A percentile compares a stretch with the other conserved stretches of the same genome.
Conservation (phyloP, 148 eudicot species). For the Camellia granthamiana region DNA sequence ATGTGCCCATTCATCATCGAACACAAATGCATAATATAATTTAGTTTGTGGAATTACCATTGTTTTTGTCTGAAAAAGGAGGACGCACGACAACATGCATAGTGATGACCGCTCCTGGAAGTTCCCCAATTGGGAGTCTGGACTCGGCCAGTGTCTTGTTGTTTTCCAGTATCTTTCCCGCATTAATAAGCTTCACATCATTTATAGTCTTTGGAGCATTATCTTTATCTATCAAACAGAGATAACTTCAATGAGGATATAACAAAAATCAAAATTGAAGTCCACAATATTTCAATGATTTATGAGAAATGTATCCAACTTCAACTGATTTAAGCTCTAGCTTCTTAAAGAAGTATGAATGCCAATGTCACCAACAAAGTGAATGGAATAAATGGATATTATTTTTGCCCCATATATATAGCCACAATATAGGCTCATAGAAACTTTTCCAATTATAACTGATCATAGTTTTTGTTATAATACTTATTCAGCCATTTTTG, state of each 20-base stretch:
- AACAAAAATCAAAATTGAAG: neutral
- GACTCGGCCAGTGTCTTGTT: constrained; percentile 50
- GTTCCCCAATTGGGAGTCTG: constrained; percentile 43
- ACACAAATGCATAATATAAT: neutral
- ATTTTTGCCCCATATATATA: neutral
- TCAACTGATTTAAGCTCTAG: neutral
- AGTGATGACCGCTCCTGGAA: constrained; percentile 46
- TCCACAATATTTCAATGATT: neutral
- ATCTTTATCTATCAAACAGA: constrained; percentile 37
- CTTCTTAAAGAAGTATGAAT: neutral
- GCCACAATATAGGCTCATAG: neutral
- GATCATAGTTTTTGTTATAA: no score
- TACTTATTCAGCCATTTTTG: no score
- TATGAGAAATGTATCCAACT: neutral
- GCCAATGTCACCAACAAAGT: no score
- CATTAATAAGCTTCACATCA: constrained; percentile 54
- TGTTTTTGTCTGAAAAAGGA: constrained; percentile 36
- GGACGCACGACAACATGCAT: constrained; percentile 57
- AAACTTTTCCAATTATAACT: neutral
- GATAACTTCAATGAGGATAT: constrained; percentile 7
- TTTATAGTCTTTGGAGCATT: constrained; percentile 40
- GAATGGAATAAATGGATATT: neutral
- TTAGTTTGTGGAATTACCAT: constrained; percentile 27
- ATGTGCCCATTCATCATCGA: neutral
- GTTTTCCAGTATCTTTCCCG: constrained; percentile 60